Evolutionary conservation across 306 rosid species (phyloP).

Genomic region (Vigna reflexopilosa): DNA sequence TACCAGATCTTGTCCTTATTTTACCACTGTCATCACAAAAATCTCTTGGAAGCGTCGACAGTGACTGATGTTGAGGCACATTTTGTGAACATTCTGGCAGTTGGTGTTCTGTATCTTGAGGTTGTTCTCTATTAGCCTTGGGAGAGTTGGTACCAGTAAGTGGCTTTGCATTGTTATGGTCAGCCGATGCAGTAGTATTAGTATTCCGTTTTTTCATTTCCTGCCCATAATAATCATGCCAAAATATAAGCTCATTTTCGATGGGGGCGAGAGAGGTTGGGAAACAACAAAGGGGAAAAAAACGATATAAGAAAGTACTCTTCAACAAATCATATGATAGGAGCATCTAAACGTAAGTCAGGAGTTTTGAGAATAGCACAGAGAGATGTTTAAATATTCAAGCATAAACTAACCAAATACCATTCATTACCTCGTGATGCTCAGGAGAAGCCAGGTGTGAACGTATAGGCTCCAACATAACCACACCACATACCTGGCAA

Average conservation of each 20-base stretch:
- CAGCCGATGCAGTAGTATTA: conserved; percentile 63
- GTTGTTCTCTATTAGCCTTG: conserved; percentile 52
- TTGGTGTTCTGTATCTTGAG: conserved; percentile 45
- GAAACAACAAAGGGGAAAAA: conserved; percentile 33
- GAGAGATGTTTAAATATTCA: not conserved
- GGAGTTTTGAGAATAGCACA: not conserved
- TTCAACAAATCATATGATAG: not conserved
- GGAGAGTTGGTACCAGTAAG: conserved; percentile 46
- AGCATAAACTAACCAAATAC: conserved; percentile 1
- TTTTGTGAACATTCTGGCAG: conserved; percentile 49
- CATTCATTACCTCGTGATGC: conserved; percentile 88
- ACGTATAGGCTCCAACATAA: conserved; percentile 71
- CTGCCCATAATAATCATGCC: conserved; percentile 52
- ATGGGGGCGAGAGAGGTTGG: not conserved
- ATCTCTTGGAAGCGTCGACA: conserved; percentile 77
- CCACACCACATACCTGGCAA: conserved; percentile 82
- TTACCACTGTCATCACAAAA: conserved; percentile 70
- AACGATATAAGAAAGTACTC: not conserved
- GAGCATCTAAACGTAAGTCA: not conserved
- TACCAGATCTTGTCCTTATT: conserved; percentile 61
- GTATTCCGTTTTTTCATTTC: conserved; percentile 76
- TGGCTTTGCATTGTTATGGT: conserved; percentile 56
- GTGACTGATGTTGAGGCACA: conserved; percentile 52
- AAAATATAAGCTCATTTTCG: conserved; percentile 6
- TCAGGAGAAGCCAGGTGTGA: conserved; percentile 87